A percentile compares a stretch with the other conserved stretches of the same genome.
phyloP scores from a whole-genome alignment of 371 early-diverging fungal species.

The Rhizopus stolonifer region DNA sequence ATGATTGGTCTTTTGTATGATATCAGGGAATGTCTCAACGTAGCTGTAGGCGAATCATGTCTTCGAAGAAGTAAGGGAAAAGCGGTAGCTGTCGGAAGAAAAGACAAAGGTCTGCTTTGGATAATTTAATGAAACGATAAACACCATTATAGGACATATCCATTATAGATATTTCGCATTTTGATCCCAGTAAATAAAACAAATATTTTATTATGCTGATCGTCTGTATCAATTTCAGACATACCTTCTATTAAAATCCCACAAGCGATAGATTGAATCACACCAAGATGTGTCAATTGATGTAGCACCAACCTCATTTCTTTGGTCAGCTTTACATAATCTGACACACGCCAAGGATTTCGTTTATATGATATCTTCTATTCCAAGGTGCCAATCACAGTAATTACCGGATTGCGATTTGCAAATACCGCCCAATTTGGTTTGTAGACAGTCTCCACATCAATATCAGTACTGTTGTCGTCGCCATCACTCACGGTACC shows the following conservation, averaged over 20 bases:
- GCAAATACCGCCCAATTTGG: slow-evolving; percentile 18
- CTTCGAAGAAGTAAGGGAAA: no score
- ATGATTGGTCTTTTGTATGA: no score
- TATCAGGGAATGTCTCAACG: no score
- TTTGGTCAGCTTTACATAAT: slow-evolving; percentile 16
- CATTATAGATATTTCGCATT: slow-evolving; percentile 11
- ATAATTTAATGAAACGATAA: no score
- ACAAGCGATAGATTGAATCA: slow-evolving; percentile 15
- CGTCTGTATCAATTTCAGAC: slow-evolving; percentile 7
- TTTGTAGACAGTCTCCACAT: slow-evolving; percentile 15
- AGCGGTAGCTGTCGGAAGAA: no score
- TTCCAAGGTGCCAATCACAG: slow-evolving; percentile 14
- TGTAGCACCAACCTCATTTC: slow-evolving; percentile 19
- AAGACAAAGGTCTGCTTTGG: no score
- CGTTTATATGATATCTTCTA: slow-evolving; percentile 14
- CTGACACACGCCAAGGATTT: slow-evolving; percentile 14
- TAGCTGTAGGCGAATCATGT: no score
- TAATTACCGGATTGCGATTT: slow-evolving; percentile 5
- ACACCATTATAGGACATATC: slow-evolving; percentile 6
- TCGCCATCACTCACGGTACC: not conserved
- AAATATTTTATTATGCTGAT: slow-evolving; percentile 6
- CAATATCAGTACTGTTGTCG: slow-evolving; percentile 9
- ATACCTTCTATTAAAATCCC: slow-evolving; percentile 18
- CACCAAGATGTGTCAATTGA: slow-evolving; percentile 15
- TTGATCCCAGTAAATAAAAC: slow-evolving; percentile 11